Base-by-base conservation (phyloP, 1,284 basidiomycete genomes). In the Cutaneotrichosporon cyanovorans region DNA sequence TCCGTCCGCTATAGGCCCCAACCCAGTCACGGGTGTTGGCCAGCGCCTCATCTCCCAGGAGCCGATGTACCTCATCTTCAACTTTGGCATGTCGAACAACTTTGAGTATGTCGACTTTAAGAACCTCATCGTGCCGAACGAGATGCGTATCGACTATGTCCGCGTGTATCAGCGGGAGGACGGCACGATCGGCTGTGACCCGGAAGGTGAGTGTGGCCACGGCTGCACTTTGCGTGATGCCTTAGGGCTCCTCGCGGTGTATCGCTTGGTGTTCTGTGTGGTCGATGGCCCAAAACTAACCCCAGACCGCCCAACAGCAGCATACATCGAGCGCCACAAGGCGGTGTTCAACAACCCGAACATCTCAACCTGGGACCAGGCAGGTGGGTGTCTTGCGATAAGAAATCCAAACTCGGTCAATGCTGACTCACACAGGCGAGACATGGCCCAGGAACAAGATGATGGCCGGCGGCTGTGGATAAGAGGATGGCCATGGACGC, bases 31-130 rank as follows among this genome's bases (percentile, higher is more conserved):
- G 0, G 55, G 79, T 42, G 74, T 87, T n/a, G 73, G 74, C 1
- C 78, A 80, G 48, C 74, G 88, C 44, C 60, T 87, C 33, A 79
- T 91, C 42, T 74, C 86, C 7, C 85, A 89, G 61, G 86, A 88
- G 60, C 85, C 85, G 2, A 82, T 73, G 71, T 58, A 65, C 16
- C 33, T 80, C 70, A 74, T 83, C n/a, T 48, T 50, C 48, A 51
- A 51, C 50, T 21, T 49, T 16, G 61, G 63, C 33, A 62, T 70
- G 66, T 73, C 72, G 11, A 66, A 73, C 58, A 69, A 69, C 35
- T 75, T 75, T 65, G 68, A 73, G 49, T 59, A 51, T 15, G 70
- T 73, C 50, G 64, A 73, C 49, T 70, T 71, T 38, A 45, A 40
- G 3, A 48, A 67, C 36, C 55, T 76, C 40, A 58, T 51, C 11